Conservation (phyloP, 164 flowering plant species). For the Vitis cinerea region DNA sequence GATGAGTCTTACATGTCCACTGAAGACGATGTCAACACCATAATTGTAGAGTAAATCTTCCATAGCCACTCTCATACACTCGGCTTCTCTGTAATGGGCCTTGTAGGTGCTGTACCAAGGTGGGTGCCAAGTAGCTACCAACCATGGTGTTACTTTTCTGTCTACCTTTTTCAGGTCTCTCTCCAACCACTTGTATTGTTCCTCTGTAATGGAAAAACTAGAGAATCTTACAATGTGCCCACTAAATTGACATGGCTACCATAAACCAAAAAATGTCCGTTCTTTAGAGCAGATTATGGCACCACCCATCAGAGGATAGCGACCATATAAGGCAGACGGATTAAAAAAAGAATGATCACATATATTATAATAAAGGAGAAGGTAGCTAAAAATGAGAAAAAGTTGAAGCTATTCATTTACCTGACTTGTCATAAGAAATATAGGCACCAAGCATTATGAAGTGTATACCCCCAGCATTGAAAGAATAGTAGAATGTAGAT, state of each 20-base stretch:
- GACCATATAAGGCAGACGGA: no score
- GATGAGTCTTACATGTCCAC: constrained; percentile 73
- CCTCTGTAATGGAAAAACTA: constrained; percentile 37
- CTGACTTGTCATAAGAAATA: constrained; percentile 52
- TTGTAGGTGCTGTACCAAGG: constrained; percentile 90
- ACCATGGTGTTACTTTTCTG: constrained; percentile 88
- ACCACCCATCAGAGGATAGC: no score
- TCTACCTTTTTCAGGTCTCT: constrained; percentile 69
- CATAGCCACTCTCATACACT: constrained; percentile 90
- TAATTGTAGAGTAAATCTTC: constrained; percentile 74
- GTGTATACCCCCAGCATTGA: constrained; percentile 94
- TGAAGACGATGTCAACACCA: constrained; percentile 85
- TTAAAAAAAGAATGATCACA: neutral
- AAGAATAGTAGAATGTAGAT: constrained; percentile 88
- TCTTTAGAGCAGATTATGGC: no score
- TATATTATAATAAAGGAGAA: no score
- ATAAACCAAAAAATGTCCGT: no score
- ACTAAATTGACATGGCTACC: no score
- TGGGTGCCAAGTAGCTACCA: constrained; percentile 85
- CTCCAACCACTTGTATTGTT: constrained; percentile 83
- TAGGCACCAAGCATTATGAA: constrained; percentile 92
- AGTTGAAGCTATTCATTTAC: constrained; percentile 26
- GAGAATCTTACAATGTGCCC: neutral
- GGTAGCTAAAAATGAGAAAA: neutral
- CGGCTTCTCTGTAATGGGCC: constrained; percentile 90